A percentile compares a stretch with the other conserved stretches of the same genome.
phyloP scores from a whole-genome alignment of 1,139 yeast genomes.

The Pichia sp. region DNA sequence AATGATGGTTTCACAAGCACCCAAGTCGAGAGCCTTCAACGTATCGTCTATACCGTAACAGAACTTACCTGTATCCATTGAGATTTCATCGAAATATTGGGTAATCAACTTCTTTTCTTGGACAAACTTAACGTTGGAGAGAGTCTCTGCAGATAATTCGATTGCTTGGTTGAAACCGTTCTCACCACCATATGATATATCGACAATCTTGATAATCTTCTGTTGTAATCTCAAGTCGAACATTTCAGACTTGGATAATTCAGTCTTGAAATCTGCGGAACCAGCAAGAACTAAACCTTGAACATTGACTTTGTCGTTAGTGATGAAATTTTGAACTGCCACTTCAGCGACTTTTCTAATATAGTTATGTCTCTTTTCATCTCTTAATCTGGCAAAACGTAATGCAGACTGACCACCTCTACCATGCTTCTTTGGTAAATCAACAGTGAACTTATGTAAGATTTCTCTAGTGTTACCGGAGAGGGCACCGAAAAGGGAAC shows the following conservation, averaged over 20 bases:
- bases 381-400: conserved; percentile 98
- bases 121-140: conserved; percentile 92
- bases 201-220: conserved; percentile 87
- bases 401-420: conserved; percentile 99
- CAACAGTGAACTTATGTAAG: conserved; percentile 92
- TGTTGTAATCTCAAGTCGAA: conserved; percentile 85
- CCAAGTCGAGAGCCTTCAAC: conserved; percentile 88
- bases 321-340: conserved; percentile 93
- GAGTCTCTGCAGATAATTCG: conserved; percentile 92
- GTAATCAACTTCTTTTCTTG: conserved; percentile 96
- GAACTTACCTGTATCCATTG: conserved; percentile 94
- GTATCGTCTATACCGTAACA: conserved; percentile 98
- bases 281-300: conserved; percentile 95
- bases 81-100: conserved; percentile 89
- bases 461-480: conserved; percentile 97
- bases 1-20: conserved; percentile 89
- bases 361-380: conserved; percentile 97
- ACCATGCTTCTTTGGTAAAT: conserved; percentile 98
- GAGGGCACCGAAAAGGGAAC: conserved; percentile 92
- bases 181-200: conserved; percentile 97
- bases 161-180: conserved; percentile 99
- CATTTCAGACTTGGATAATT: conserved; percentile 84
- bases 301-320: conserved; percentile 87
- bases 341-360: conserved; percentile 97
- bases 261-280: conserved; percentile 97